Percentiles rank a stretch among this genome's conserved stretches.
Evolutionary conservation across 371 early-diverging fungal species (phyloP).

Genomic region (Haplosporangium sp.): DNA sequence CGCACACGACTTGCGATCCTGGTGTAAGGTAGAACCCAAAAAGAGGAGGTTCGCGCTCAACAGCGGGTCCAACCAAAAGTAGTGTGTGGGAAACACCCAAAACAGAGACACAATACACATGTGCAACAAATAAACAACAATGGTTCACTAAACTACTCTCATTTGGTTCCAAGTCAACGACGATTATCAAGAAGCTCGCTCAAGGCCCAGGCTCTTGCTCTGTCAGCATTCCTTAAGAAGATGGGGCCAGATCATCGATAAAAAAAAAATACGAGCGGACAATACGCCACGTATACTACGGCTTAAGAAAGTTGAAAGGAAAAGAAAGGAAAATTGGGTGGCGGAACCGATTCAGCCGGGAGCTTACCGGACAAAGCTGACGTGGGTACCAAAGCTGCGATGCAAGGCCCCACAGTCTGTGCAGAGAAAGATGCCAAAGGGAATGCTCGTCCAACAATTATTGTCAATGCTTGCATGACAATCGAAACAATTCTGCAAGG

Average conservation of each 20-base stretch:
- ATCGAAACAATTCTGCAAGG: constrained; percentile 91
- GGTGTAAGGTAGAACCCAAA: not conserved
- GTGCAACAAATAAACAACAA: not conserved
- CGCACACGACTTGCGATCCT: too few species aligned
- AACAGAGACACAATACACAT: not conserved
- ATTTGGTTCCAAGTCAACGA: not conserved
- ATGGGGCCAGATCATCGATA: too few species aligned
- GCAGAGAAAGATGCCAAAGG: constrained; percentile 98
- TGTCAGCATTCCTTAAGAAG: too few species aligned
- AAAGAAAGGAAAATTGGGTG: not conserved
- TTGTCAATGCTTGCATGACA: constrained; percentile 92
- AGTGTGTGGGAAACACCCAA: not conserved
- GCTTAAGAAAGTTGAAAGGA: not conserved
- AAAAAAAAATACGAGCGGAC: too few species aligned
- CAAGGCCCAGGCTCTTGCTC: too few species aligned
- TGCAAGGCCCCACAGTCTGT: constrained; percentile 97
- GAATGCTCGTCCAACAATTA: constrained; percentile 95
- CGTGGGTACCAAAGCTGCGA: constrained; percentile 94
- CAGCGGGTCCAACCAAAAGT: not conserved
- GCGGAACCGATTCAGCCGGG: not conserved
- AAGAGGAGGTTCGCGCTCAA: constrained; percentile 1
- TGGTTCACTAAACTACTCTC: not conserved
- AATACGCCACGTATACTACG: too few species aligned
- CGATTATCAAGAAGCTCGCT: too few species aligned
- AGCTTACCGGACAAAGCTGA: constrained; percentile 92